phyloP scores from a whole-genome alignment of 2,329 filamentous ascomycete genomes.

The Claviceps maximensis region DNA sequence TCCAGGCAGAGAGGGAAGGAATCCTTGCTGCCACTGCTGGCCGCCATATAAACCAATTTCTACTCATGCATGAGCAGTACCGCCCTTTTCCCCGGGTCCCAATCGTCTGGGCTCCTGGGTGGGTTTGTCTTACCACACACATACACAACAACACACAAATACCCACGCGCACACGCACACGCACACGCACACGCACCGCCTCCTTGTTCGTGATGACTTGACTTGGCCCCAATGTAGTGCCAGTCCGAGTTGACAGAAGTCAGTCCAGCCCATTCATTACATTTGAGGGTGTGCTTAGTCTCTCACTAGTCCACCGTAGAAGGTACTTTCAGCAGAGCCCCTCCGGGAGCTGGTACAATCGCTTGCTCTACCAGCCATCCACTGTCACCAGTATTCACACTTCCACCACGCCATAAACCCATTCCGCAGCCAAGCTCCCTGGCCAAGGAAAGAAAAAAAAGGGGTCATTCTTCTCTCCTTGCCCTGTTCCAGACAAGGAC shows the following conservation, averaged over 20 bases:
- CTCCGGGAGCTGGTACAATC: not conserved
- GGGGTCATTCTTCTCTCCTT: not conserved
- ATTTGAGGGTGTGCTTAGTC: not conserved
- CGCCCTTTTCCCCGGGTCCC: not conserved
- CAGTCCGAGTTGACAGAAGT: not conserved
- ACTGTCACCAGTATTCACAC: conserved; percentile 1
- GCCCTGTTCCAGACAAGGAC: not conserved
- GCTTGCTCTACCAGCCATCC: not conserved
- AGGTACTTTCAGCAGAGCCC: not conserved
- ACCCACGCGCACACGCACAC: not conserved
- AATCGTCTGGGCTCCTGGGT: not conserved
- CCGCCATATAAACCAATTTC: not conserved
- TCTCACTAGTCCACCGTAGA: not conserved
- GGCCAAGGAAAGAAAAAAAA: not conserved
- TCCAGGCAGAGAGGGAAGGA: not conserved
- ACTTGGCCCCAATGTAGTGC: not conserved
- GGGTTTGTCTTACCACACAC: not conserved
- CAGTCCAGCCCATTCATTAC: not conserved
- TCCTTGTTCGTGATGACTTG: conserved; percentile 1
- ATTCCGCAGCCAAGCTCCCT: not conserved
- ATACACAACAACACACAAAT: not conserved
- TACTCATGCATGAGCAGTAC: not conserved
- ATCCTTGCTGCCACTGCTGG: not conserved
- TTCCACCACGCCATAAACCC: not conserved
- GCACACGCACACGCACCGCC: not conserved